Percentiles rank a stretch among this genome's conserved stretches.
These are phyloP conservation scores for Claviceps humidiphila DNA, from an alignment of 2,329 filamentous ascomycete species.

Conservation along the genomic window DNA sequence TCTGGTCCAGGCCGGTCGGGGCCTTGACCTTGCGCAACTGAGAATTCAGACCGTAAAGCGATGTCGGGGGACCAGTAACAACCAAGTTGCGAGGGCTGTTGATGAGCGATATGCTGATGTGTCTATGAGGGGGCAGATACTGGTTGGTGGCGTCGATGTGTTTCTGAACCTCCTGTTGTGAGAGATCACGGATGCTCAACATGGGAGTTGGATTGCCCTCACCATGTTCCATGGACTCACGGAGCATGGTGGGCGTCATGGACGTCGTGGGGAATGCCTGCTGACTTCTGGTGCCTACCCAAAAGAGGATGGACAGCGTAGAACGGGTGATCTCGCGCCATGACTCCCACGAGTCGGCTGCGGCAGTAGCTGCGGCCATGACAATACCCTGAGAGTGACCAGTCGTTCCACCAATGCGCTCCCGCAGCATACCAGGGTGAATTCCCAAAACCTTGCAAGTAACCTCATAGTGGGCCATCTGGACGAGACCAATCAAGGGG, in stretches of 20 bases:
- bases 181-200: constrained; percentile 91
- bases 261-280: constrained; percentile 95
- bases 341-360: constrained; percentile 84
- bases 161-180: constrained; percentile 78
- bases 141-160: constrained; percentile 96
- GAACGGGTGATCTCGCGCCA: constrained; percentile 69
- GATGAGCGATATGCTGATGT: constrained; percentile 88
- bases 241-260: constrained; percentile 75
- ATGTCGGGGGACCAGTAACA: constrained; percentile 89
- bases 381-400: constrained; percentile 96
- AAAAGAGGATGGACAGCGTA: constrained; percentile 88
- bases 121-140: constrained; percentile 81
- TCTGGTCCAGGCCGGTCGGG: constrained; percentile 93
- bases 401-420: constrained; percentile 74
- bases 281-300: constrained; percentile 94
- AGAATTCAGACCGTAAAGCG: constrained; percentile 88
- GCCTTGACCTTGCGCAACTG: constrained; percentile 95
- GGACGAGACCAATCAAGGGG: constrained; percentile 88
- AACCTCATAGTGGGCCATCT: constrained; percentile 89
- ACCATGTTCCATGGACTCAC: constrained; percentile 86
- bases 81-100: constrained; percentile 97
- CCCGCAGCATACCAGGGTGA: constrained; percentile 76
- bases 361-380: constrained; percentile 80
- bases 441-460: constrained; percentile 85
- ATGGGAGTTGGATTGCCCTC: constrained; percentile 95